A percentile compares a stretch with the other conserved stretches of the same genome.
Conservation (phyloP, 192 early-diverging fungal genomes). For the Allomyces arbusculus region DNA sequence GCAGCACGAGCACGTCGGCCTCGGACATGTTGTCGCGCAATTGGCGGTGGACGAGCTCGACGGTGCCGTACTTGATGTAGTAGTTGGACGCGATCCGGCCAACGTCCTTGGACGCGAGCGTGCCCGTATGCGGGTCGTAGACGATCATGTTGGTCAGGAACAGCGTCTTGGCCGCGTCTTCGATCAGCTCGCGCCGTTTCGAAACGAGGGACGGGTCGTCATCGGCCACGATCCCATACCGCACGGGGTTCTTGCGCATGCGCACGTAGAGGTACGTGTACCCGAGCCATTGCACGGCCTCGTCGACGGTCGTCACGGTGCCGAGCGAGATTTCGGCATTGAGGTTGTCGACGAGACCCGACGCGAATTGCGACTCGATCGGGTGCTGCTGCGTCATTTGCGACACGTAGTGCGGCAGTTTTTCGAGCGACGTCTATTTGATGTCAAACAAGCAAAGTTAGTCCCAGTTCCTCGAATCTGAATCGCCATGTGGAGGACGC, state of each 20-base stretch:
- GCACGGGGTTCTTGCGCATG: constrained; percentile 85
- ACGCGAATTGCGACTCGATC: constrained; percentile 82
- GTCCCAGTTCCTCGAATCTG: neutral
- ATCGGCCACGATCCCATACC: constrained; percentile 70
- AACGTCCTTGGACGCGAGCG: constrained; percentile 70
- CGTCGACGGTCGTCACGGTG: constrained; percentile 84
- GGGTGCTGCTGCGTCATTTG: constrained; percentile 90
- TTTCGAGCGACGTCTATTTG: constrained; percentile 65
- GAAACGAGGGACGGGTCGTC: constrained; percentile 65
- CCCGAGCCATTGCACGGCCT: constrained; percentile 88
- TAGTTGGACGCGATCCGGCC: constrained; percentile 83
- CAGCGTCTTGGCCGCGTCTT: constrained; percentile 48
- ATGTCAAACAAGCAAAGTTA: constrained; percentile 2
- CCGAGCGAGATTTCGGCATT: constrained; percentile 95
- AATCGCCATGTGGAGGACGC: too few relatives aligned
- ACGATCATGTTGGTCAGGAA: constrained; percentile 83
- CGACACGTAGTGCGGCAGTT: constrained; percentile 77
- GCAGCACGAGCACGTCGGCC: constrained; percentile 74
- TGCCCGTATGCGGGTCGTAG: constrained; percentile 61
- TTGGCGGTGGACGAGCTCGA: constrained; percentile 67
- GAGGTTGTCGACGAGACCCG: constrained; percentile 73
- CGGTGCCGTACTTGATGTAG: constrained; percentile 71
- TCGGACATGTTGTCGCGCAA: constrained; percentile 76
- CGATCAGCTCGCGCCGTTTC: constrained; percentile 62
- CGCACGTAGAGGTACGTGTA: constrained; percentile 94